Evolutionary conservation across 1,139 yeast genomes (phyloP), one percentile per base, ranked within the genome.

Genomic region (Yamadazyma conglobata): DNA sequence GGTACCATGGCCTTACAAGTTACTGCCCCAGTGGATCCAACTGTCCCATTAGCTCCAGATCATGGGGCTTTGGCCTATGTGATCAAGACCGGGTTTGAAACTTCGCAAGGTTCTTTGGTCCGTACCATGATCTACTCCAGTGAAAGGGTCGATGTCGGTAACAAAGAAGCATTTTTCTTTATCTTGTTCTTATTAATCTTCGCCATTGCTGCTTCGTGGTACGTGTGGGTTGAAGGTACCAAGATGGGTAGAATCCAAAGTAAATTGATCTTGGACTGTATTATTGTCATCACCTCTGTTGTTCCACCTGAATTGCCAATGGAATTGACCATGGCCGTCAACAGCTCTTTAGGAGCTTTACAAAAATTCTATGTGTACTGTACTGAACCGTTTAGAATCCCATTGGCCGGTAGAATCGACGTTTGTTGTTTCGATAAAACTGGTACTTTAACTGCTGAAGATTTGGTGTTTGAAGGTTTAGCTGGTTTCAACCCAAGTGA

Each of bases 261-360:
- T 34, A 91, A 91, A 63, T 76, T 91, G 54, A 81, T 91, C 46
- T 73, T 91, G 54, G 97, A 91, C 61, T 93, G 98, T 79, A 84
- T 91, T 44, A 77, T 91, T 54, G 93, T 91, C 48, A 76, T 91
- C 47, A 91, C 99, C 13, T 89, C 97, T 28, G 99, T 91, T 45
- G 99, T 91, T 25, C 99, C 99, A 25, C 98, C 99, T 31, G 99
- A 91, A 64, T 73, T 91, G 46, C 99, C 99, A 32, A 93, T 91
- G 98, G 98, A 91, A 67, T 76, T 91, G 49, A 91, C 98, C 18
- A 83, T 91, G 89, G 98, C 98, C 38, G 98, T 91, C 25, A 91
- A 91, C 60, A 73, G 87, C 25, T 89, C 97, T 7, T 71, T 91
- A 52, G 78, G 91, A 32, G 88, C 96, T 4, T 73, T 91, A 42